These are phyloP conservation scores for Novymonas esmeraldas DNA, from an alignment of 208 protist genomes.

Conservation along the genomic window DNA sequence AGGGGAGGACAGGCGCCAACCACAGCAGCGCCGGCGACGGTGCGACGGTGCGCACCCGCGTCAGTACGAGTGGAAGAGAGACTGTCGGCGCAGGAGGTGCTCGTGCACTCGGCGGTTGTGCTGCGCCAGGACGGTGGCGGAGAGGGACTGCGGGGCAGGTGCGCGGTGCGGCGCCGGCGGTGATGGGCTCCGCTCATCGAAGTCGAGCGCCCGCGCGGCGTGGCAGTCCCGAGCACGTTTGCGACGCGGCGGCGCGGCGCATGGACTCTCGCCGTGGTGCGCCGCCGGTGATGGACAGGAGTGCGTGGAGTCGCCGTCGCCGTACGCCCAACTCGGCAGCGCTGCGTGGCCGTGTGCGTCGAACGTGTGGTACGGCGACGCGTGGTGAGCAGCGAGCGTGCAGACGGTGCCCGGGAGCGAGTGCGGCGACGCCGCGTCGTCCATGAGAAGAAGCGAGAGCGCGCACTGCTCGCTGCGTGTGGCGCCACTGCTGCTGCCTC, in stretches of 20 bases:
- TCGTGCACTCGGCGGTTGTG: conserved; percentile 37
- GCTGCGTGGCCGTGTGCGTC: background rate
- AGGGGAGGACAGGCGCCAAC: too few relatives aligned
- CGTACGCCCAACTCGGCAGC: conserved; percentile 26
- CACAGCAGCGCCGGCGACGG: too few relatives aligned
- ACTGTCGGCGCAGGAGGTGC: conserved; percentile 27
- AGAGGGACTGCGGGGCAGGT: conserved; percentile 28
- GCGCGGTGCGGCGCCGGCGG: background rate
- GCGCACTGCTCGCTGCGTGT: conserved; percentile 34
- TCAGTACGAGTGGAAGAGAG: conserved; percentile 27
- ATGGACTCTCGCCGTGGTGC: conserved; percentile 12
- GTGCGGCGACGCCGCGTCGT: background rate
- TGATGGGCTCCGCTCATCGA: background rate
- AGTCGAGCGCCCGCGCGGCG: conserved; percentile 7
- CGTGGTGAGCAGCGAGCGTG: background rate
- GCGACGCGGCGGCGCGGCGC: background rate
- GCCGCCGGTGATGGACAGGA: conserved; percentile 22
- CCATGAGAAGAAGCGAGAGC: conserved; percentile 37
- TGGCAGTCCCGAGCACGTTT: conserved; percentile 8
- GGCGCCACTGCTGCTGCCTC: background rate
- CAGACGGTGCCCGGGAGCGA: background rate
- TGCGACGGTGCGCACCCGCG: too few relatives aligned
- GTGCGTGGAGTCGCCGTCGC: conserved; percentile 11
- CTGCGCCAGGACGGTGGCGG: conserved; percentile 42
- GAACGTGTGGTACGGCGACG: background rate